Percentiles rank a stretch among this genome's conserved stretches.
phyloP scores from a whole-genome alignment of 2,329 filamentous ascomycete genomes.

The Drechslera avenae region DNA sequence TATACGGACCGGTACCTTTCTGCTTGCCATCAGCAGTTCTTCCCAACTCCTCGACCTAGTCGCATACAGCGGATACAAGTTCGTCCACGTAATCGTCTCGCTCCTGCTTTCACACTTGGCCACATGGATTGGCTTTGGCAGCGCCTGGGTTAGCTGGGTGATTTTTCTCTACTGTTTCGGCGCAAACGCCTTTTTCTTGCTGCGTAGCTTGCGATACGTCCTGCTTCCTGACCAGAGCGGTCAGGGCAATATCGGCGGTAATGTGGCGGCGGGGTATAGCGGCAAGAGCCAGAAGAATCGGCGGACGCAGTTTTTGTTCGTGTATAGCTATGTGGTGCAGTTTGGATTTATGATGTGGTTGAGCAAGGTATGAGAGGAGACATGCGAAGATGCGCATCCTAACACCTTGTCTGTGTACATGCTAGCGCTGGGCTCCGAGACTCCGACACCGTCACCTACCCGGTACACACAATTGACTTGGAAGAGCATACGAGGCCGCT shows the following conservation, averaged over 20 bases:
- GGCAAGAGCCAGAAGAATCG: conserved; percentile 70
- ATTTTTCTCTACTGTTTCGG: conserved; percentile 91
- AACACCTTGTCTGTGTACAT: too few species aligned
- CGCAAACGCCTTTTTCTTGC: conserved; percentile 93
- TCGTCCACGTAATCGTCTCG: conserved; percentile 93
- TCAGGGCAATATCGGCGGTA: conserved; percentile 35
- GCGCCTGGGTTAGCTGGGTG: conserved; percentile 85
- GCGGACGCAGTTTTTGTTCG: conserved; percentile 44
- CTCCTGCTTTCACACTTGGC: conserved; percentile 72
- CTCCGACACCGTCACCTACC: too few species aligned
- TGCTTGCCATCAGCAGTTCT: conserved; percentile 90
- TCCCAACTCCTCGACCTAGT: conserved; percentile 92
- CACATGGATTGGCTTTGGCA: conserved; percentile 73
- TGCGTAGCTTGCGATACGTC: conserved; percentile 94
- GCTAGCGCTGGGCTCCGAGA: not conserved
- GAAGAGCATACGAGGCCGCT: too few species aligned
- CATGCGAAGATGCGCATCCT: too few species aligned
- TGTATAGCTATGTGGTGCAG: conserved; percentile 87
- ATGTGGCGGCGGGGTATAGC: conserved; percentile 67
- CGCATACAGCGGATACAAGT: conserved; percentile 98
- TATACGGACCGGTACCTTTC: conserved; percentile 89
- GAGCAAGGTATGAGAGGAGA: conserved; percentile 48
- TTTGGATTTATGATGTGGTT: conserved; percentile 92
- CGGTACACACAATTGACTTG: too few species aligned
- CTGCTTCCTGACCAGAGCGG: conserved; percentile 72